Evolutionary conservation across 352 stramenopile species (phyloP), one percentile per base, ranked within the genome.

Genomic region (Globisporangium canariense): DNA sequence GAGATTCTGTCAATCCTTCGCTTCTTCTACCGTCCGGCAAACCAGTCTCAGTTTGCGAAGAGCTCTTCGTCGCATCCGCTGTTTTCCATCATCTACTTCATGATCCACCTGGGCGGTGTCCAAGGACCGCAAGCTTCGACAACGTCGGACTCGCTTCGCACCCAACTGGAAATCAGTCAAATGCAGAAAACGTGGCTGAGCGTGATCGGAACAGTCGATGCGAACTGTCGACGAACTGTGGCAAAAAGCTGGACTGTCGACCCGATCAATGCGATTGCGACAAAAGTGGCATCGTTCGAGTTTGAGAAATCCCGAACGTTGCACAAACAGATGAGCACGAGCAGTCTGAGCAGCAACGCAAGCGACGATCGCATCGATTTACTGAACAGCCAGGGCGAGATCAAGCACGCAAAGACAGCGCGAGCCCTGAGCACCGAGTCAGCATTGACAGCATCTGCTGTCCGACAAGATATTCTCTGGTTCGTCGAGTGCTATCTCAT

Each of bases 11-110:
- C 77, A 18, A 87, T 78, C 70, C 66, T 94, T 36, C 67, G 70
- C 2, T 83, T 91, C 63, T 90, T 92, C 52, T 92, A 90, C 58
- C 79, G 86, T 18, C 74, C 78, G 16, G 73, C 84, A 1, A 90
- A 89, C 36, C 64, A 74, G 43, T 81, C 76, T 2, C 77, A 86
- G 62, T 79, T 90, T 34, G 58, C 62, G 6, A 77, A 83, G 30
- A 73, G 62, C 13, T 81, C 74, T 7, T 90, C 80, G 20, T 79
- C 73, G 14, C 75, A 90, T 58, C 81, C 83, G 2, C 63, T 86
- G 0, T 86, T 77, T 54, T 75, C 81, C 3, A 74, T 88, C 22
- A 71, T 89, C 20, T 77, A 88, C 38, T 81, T 77, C 32, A 74
- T 70, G 22, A 64, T 58, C 20, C n/a, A 59, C 9, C 20, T 67